Evolutionary conservation across 257 asterid species (phyloP), one percentile per base, ranked within the genome.

Genomic region (Nicotiana tabacum): DNA sequence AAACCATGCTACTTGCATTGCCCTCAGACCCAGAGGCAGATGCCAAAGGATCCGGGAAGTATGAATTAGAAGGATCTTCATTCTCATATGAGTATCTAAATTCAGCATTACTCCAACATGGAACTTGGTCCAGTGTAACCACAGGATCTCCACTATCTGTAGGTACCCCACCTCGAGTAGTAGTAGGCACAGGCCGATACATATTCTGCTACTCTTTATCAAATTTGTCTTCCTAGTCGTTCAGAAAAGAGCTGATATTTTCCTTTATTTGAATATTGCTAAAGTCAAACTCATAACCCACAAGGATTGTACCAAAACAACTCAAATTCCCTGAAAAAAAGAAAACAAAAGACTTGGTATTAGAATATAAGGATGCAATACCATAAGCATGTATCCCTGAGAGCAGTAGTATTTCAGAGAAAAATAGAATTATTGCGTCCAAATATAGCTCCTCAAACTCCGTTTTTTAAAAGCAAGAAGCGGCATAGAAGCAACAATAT

Each of bases 81-180:
- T 89, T 90, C 86, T 90, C 94, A 62, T 90, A 85, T 3, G 88
- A 90, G 85, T 88, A 87, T 83, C 95, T 90, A 80, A 57, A 85
- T 83, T 93, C 98, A 9, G 91, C 84, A 85, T 95, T 97, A 84
- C 91, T 92, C 98, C 97, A 93, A 43, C 92, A 83, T 1, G 97
- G 97, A 86, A 95, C 84, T 90, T 95, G 97, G 85, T 92, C 97
- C 30, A 95, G 79, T 9, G 92, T 89, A 86, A 93, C 98, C 78
- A 90, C 93, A 43, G 95, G 80, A 87, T 91, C 96, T 81, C 87
- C 94, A 86, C 89, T 91, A 83, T 90, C 97, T n/a, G 95, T 91
- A 3, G 96, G 92, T 87, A 86, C 72, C 58, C 97, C 97, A 58
- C 97, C 98, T 55, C 91, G 90, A 80, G 88, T 89, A 83, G 92